Percentiles rank a stretch among this genome's conserved stretches.
These are phyloP conservation scores for Biscogniauxia sp. DNA, from an alignment of 2,329 filamentous ascomycete genomes.

Conservation along the genomic window DNA sequence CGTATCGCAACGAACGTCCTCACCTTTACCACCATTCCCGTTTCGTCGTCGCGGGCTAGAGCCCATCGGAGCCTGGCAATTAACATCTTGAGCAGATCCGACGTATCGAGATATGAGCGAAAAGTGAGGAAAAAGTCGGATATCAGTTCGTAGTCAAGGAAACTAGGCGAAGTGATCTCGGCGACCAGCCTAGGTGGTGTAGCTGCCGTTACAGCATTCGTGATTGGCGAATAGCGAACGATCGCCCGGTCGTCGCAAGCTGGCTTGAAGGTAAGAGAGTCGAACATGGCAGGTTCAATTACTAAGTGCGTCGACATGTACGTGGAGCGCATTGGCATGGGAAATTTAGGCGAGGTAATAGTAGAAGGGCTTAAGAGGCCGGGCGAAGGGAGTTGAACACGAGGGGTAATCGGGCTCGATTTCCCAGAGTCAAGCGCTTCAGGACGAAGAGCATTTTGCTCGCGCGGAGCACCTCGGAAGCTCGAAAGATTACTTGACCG, in stretches of 20 bases:
- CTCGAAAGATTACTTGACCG: conserved; percentile 60
- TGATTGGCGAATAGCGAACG: conserved; percentile 73
- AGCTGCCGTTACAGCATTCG: conserved; percentile 78
- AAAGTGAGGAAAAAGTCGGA: conserved; percentile 98
- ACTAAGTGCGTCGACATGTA: conserved; percentile 49
- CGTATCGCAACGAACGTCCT: conserved; percentile 91
- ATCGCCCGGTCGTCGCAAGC: conserved; percentile 74
- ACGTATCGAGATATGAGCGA: conserved; percentile 76
- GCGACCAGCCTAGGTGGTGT: conserved; percentile 89
- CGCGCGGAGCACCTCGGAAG: conserved; percentile 36
- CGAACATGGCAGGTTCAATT: conserved; percentile 77
- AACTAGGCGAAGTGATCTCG: conserved; percentile 93
- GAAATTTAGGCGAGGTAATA: conserved; percentile 38
- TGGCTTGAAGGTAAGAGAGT: conserved; percentile 75
- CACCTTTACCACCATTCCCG: conserved; percentile 90
- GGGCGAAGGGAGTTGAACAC: conserved; percentile 30
- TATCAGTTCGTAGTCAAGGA: conserved; percentile 93
- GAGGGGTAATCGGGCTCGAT: conserved; percentile 38
- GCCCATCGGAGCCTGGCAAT: conserved; percentile 87
- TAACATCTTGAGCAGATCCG: conserved; percentile 77
- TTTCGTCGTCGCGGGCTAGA: conserved; percentile 73
- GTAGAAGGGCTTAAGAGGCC: conserved; percentile 28
- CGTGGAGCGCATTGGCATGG: conserved; percentile 42
- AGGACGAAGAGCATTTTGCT: conserved; percentile 31
- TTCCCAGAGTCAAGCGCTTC: conserved; percentile 33